Base-by-base conservation (phyloP, 768 basidiomycete genomes). In the Lentinus brumalis region DNA sequence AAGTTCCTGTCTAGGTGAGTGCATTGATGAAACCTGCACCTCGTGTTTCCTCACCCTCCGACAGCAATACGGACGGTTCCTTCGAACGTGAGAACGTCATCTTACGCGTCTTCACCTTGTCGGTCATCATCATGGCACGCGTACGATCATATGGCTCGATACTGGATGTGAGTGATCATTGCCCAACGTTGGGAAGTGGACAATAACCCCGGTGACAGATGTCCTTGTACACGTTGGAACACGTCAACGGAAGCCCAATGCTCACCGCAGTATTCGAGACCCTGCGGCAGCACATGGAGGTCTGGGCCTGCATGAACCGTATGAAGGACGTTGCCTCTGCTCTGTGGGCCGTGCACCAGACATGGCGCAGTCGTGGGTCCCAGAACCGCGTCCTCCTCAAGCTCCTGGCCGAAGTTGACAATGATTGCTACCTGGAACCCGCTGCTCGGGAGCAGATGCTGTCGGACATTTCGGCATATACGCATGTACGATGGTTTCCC, bases 221-320 rank as follows among this genome's bases (percentile, higher is more conserved):
- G 42, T 74, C 70, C 31, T 56, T 79, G 29, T 69, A 64, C 31
- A 73, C 86, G 35, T 73, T 94, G 55, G 80, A 82, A 51, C 78
- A 83, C 63, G 78, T 83, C 2, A 76, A 76, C 5, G 78, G 82
- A 38, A 71, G 76, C 0, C 83, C 87, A 21, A 74, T 86, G 7
- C 77, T 92, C 30, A 77, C 79, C 4, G 82, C 83, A 0, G 81
- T 90, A 1, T 80, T 92, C n/a, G 86, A 89, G 63, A 86, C 85
- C 5, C 78, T 94, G n/a, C 82, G 85, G 60, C 84, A 88, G 7
- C 87, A 88, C 66, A 80, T 83, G 11, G 81, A 83, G 21, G 86
- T 92, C 50, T 94, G 91, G 91, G 82, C 83, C 12, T 90, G 88
- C 61, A 90, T 93, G 86, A 81, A 89, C 66, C 81, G 75, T 11